A percentile compares a stretch with the other conserved stretches of the same genome.
phyloP scores from a whole-genome alignment of 805 yeast genomes.

The Sugiyamaella floridensis region DNA sequence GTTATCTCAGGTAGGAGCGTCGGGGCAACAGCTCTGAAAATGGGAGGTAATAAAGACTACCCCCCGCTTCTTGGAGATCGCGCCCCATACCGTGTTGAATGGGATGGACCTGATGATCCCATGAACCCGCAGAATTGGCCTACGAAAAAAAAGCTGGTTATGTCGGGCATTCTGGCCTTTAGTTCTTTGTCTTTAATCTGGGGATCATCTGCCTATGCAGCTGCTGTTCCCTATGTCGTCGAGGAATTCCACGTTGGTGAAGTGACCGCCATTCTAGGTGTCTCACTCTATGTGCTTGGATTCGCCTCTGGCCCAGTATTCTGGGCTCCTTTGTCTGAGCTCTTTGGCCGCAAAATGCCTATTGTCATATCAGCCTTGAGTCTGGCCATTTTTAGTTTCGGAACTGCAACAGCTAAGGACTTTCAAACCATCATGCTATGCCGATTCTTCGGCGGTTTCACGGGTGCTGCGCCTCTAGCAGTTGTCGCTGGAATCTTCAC shows the following conservation, averaged over 20 bases:
- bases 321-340: slow-evolving; percentile 86
- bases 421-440: slow-evolving; percentile 69
- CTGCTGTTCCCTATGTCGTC: slow-evolving; percentile 45
- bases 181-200: slow-evolving; percentile 25
- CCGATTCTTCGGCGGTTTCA: slow-evolving; percentile 72
- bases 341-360: slow-evolving; percentile 66
- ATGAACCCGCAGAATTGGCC: too few species aligned
- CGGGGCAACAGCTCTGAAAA: too few species aligned
- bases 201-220: slow-evolving; percentile 77
- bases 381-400: slow-evolving; percentile 57
- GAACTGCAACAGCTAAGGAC: slow-evolving; percentile 71
- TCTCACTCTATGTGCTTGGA: slow-evolving; percentile 82
- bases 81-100: too few species aligned
- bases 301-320: slow-evolving; percentile 88
- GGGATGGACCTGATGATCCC: too few species aligned
- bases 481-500: slow-evolving; percentile 85
- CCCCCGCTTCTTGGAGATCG: too few species aligned
- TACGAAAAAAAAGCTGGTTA: too few species aligned
- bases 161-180: too few species aligned
- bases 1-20: too few species aligned
- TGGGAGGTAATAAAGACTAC: too few species aligned
- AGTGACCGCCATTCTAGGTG: slow-evolving; percentile 64
- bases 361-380: slow-evolving; percentile 51
- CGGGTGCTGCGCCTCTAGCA: slow-evolving; percentile 81
- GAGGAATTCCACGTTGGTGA: slow-evolving; percentile 53